A percentile compares a stretch with the other conserved stretches of the same genome.
Evolutionary conservation across 306 rosid species (phyloP).

Genomic region (Pterocarpus santalinus): DNA sequence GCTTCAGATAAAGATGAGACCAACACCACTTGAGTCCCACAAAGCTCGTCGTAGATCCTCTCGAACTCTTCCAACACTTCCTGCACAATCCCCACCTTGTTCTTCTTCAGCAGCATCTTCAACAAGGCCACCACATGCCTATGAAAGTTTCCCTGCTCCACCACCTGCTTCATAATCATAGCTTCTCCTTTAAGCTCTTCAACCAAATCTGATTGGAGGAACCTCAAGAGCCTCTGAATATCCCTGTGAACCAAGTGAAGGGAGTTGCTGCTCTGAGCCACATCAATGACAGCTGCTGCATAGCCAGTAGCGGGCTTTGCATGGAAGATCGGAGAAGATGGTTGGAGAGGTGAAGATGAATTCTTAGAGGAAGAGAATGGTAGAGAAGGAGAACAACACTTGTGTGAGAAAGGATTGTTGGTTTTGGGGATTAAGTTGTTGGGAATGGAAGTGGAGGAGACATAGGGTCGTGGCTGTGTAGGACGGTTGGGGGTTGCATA

Average conservation of each 20-base stretch:
- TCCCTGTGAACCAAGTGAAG: constrained; percentile 66
- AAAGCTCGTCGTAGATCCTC: constrained; percentile 75
- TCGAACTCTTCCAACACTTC: constrained; percentile 70
- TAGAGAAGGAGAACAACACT: constrained; percentile 26
- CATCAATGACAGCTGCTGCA: constrained; percentile 78
- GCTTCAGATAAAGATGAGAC: constrained; percentile 51
- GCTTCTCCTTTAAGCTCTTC: constrained; percentile 54
- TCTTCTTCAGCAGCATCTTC: constrained; percentile 72
- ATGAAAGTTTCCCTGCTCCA: constrained; percentile 55
- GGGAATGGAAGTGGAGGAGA: constrained; percentile 53
- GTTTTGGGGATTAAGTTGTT: constrained; percentile 43
- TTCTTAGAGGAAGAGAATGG: constrained; percentile 40
- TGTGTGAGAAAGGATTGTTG: constrained; percentile 53
- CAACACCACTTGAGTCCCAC: constrained; percentile 68
- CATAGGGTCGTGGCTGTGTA: constrained; percentile 49
- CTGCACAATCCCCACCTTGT: constrained; percentile 56
- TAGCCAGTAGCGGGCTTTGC: constrained; percentile 70
- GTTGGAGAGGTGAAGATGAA: constrained; percentile 23
- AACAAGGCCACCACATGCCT: constrained; percentile 64
- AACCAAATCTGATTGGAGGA: constrained; percentile 42
- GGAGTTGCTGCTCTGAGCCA: constrained; percentile 63
- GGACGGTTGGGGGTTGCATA: constrained; percentile 23
- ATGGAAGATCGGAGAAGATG: constrained; percentile 49
- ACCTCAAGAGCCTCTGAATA: constrained; percentile 60
- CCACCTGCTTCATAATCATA: constrained; percentile 41